Conservation (phyloP, 1,284 basidiomycete species). For the Wolfiporia cocos region DNA sequence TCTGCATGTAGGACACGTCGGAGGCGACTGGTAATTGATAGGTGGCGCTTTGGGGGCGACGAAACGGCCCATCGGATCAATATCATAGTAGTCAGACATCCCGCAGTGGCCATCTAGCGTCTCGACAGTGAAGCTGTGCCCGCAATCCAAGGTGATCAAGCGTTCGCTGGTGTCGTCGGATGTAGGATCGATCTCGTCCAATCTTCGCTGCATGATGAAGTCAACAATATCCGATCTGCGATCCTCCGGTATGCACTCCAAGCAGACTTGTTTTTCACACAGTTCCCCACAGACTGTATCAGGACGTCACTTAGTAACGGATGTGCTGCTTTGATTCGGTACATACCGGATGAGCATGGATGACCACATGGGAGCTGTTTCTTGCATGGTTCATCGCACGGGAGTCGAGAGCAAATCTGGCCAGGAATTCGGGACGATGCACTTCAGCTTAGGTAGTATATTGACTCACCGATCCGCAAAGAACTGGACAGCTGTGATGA, state of each 20-base stretch:
- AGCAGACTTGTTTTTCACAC: conserved; percentile 52
- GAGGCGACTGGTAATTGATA: conserved; percentile 37
- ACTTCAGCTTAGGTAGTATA: not conserved
- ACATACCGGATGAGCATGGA: conserved; percentile 56
- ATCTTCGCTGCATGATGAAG: conserved; percentile 45
- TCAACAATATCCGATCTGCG: conserved; percentile 48
- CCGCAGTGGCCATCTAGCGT: conserved; percentile 59
- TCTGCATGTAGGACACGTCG: conserved; percentile 53
- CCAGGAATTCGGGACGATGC: not conserved
- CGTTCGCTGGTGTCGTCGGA: conserved; percentile 40
- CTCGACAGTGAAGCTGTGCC: conserved; percentile 68
- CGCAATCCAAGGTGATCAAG: conserved; percentile 58
- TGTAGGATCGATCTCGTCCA: conserved; percentile 45
- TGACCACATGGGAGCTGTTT: conserved; percentile 52
- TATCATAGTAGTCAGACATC: conserved; percentile 49
- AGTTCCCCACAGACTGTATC: conserved; percentile 61
- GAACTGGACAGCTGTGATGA: conserved; percentile 53
- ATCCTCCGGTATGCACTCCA: conserved; percentile 38
- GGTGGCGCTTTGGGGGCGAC: conserved; percentile 34
- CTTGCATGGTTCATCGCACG: conserved; percentile 55
- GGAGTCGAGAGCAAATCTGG: conserved; percentile 62
- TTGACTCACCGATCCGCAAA: conserved; percentile 59
- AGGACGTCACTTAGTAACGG: no score
- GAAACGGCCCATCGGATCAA: conserved; percentile 32
- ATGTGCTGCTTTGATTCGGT: no score